These are phyloP conservation scores for Ramaria sp. DNA, from an alignment of 768 basidiomycete species.

Conservation along the genomic window DNA sequence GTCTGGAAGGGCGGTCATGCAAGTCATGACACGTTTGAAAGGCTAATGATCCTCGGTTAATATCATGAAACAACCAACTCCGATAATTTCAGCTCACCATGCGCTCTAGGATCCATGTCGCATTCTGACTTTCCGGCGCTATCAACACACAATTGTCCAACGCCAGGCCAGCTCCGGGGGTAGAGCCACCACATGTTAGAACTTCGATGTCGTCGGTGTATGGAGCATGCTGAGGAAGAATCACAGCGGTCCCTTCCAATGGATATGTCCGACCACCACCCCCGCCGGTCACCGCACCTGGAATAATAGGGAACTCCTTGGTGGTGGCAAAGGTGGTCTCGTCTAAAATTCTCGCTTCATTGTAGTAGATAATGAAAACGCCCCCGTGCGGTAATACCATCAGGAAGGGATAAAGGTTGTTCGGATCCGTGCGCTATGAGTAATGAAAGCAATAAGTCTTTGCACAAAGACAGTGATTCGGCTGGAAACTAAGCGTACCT, in stretches of 20 bases:
- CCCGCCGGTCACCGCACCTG: conserved; percentile 38
- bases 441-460: background rate
- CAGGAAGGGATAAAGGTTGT: conserved; percentile 74
- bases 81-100: conserved; percentile 42
- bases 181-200: conserved; percentile 13
- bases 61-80: background rate
- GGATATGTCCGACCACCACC: conserved; percentile 16
- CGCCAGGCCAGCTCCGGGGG: conserved; percentile 10
- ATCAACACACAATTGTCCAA: conserved; percentile 45
- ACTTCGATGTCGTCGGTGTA: conserved; percentile 34
- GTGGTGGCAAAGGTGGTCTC: conserved; percentile 54
- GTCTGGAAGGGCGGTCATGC: conserved; percentile 14
- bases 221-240: conserved; percentile 46
- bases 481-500: background rate
- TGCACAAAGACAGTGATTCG: background rate
- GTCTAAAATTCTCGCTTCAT: conserved; percentile 69
- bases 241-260: conserved; percentile 11
- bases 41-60: conserved; percentile 29
- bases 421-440: conserved; percentile 56
- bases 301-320: conserved; percentile 13
- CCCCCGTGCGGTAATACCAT: conserved; percentile 57
- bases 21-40: conserved; percentile 35
- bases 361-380: conserved; percentile 72
- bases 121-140: conserved; percentile 47
- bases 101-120: conserved; percentile 64